phyloP scores from a whole-genome alignment of 768 basidiomycete genomes.

The Clathrus columnatus region DNA sequence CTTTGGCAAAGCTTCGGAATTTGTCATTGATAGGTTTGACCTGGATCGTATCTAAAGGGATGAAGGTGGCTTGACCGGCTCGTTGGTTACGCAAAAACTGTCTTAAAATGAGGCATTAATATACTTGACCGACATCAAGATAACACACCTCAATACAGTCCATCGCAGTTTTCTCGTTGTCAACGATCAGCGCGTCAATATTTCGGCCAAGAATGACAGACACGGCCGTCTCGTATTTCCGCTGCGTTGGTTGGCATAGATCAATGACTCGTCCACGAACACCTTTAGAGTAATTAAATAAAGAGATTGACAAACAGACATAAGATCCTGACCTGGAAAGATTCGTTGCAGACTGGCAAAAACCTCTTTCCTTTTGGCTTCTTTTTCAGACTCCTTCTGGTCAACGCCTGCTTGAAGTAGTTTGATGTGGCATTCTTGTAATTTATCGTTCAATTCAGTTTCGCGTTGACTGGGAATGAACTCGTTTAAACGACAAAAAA shows the following conservation, averaged over 20 bases:
- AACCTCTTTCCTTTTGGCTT: slow-evolving; percentile 77
- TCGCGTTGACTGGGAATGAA: slow-evolving; percentile 63
- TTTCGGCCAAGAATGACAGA: slow-evolving; percentile 89
- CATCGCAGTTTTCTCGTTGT: slow-evolving; percentile 94
- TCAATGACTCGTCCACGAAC: slow-evolving; percentile 91
- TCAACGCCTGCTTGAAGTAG: slow-evolving; percentile 88
- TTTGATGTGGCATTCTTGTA: slow-evolving; percentile 72
- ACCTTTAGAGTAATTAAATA: slow-evolving; percentile 33
- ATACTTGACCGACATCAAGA: background rate
- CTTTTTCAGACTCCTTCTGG: slow-evolving; percentile 76
- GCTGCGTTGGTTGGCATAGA: slow-evolving; percentile 86
- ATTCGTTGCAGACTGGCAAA: slow-evolving; percentile 75
- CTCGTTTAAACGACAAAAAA: background rate
- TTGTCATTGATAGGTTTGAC: slow-evolving; percentile 92
- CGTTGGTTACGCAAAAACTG: slow-evolving; percentile 94
- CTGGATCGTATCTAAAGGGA: slow-evolving; percentile 96
- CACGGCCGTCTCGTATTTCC: slow-evolving; percentile 89
- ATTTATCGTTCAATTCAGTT: slow-evolving; percentile 85
- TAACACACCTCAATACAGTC: slow-evolving; percentile 82
- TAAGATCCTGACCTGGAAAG: slow-evolving; percentile 61
- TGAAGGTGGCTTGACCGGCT: slow-evolving; percentile 92
- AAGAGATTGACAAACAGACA: background rate
- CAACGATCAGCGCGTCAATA: slow-evolving; percentile 92
- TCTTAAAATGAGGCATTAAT: background rate
- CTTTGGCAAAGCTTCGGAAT: slow-evolving; percentile 85